phyloP scores from a whole-genome alignment of 148 eudicot species.

The Oxyria digyna region DNA sequence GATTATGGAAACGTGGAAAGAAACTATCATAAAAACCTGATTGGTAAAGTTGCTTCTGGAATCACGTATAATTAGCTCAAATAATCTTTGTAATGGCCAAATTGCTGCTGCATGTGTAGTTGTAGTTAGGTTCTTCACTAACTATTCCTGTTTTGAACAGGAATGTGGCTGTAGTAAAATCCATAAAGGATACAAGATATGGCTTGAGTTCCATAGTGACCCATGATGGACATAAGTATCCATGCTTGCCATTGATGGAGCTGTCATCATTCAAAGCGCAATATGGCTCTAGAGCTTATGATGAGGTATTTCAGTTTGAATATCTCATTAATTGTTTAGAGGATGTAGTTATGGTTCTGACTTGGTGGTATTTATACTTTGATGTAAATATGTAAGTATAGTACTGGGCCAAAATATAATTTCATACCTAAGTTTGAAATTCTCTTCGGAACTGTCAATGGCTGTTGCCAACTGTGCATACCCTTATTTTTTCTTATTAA shows the following conservation, averaged over 20 bases:
- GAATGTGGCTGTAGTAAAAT: conserved; percentile 72
- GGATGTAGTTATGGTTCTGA: background rate
- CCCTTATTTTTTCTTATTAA: background rate
- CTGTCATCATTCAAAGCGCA: conserved; percentile 60
- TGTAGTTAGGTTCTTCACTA: conserved; percentile 1
- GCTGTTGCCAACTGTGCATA: background rate
- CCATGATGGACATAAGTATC: conserved; percentile 85
- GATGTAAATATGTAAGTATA: background rate
- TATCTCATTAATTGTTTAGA: background rate
- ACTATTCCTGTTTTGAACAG: conserved; percentile 28
- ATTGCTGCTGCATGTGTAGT: background rate
- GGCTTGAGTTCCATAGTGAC: conserved; percentile 69
- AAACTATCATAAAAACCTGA: background rate
- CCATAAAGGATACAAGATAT: conserved; percentile 80
- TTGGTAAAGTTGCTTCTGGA: background rate
- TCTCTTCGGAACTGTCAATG: background rate
- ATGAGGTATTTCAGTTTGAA: conserved; percentile 39
- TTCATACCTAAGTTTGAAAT: background rate
- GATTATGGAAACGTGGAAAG: background rate
- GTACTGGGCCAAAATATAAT: background rate
- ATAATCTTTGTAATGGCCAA: background rate
- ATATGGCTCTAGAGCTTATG: conserved; percentile 66
- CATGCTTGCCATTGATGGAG: conserved; percentile 67
- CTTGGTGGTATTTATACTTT: background rate
- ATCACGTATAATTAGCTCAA: background rate